Evolutionary conservation across 768 basidiomycete species (phyloP).

Genomic region (Serendipita sp.): DNA sequence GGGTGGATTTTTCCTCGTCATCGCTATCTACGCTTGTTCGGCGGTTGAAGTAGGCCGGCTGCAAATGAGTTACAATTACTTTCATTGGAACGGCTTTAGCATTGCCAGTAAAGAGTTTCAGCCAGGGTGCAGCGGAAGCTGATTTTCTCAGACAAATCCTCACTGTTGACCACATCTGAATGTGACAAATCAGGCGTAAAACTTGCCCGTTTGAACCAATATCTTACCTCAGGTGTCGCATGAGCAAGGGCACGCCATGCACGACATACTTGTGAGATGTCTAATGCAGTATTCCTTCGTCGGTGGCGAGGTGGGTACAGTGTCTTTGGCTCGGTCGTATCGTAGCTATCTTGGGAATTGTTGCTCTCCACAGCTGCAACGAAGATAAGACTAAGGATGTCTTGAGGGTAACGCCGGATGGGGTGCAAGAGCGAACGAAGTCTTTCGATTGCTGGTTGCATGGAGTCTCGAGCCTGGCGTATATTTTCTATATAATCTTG

Average conservation of each 20-base stretch:
- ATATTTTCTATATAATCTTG: background rate
- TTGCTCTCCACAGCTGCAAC: background rate
- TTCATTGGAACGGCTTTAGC: constrained; percentile 1
- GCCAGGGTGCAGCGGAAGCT: background rate
- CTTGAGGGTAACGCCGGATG: background rate
- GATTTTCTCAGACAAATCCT: background rate
- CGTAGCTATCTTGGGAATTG: background rate
- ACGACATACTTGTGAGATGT: background rate
- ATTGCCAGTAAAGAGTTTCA: background rate
- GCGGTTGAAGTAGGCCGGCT: background rate
- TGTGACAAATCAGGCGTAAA: too few species aligned
- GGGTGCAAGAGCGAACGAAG: background rate
- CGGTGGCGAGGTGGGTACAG: background rate
- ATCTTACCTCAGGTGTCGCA: background rate
- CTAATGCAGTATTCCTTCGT: background rate
- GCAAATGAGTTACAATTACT: background rate
- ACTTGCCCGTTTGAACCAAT: background rate
- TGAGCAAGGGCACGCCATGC: background rate
- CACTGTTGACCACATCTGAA: background rate
- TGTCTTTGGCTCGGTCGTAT: background rate
- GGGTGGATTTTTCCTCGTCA: background rate
- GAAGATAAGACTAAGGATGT: constrained; percentile 4
- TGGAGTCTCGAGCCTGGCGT: background rate
- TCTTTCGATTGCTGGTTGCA: background rate
- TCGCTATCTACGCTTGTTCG: background rate